A percentile compares a stretch with the other conserved stretches of the same genome.
phyloP scores from a whole-genome alignment of 208 protist genomes.

The Acanthamoeba royreba region DNA sequence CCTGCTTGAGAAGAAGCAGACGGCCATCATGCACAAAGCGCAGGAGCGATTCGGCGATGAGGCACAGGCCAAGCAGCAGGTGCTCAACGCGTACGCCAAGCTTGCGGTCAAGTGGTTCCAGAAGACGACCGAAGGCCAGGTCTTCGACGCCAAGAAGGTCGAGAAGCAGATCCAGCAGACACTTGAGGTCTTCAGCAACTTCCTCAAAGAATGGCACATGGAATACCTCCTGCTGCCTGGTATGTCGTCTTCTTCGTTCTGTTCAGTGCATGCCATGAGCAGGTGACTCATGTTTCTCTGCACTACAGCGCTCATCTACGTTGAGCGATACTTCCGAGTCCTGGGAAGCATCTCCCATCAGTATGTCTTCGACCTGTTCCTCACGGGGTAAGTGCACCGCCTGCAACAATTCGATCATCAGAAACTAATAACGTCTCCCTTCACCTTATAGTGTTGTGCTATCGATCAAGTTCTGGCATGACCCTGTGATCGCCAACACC shows the following conservation, averaged over 20 bases:
- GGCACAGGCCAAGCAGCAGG: neutral
- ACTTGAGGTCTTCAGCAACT: slow-evolving; percentile 37
- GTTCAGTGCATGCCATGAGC: neutral
- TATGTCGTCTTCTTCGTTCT: neutral
- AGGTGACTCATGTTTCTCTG: neutral
- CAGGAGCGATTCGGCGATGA: slow-evolving; percentile 6
- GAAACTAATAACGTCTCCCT: neutral
- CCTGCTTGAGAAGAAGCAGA: slow-evolving; percentile 32
- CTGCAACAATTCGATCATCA: too few relatives aligned
- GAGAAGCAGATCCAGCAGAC: slow-evolving; percentile 52
- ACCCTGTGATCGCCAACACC: slow-evolving; percentile 41
- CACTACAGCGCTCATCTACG: slow-evolving; percentile 14
- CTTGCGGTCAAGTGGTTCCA: slow-evolving; percentile 34
- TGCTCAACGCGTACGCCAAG: slow-evolving; percentile 33
- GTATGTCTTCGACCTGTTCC: slow-evolving; percentile 46
- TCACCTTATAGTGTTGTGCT: slow-evolving; percentile 11
- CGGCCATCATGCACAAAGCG: neutral
- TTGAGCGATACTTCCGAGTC: slow-evolving; percentile 30
- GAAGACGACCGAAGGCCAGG: slow-evolving; percentile 26
- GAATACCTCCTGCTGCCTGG: slow-evolving; percentile 32
- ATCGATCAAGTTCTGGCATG: slow-evolving; percentile 48
- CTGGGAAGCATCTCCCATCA: slow-evolving; percentile 1
- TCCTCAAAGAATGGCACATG: slow-evolving; percentile 47
- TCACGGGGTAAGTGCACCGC: neutral
- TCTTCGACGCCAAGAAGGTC: slow-evolving; percentile 43